Evolutionary conservation across 2,329 filamentous ascomycete genomes (phyloP), one percentile per base, ranked within the genome.

Genomic region (Microdochium paspali): DNA sequence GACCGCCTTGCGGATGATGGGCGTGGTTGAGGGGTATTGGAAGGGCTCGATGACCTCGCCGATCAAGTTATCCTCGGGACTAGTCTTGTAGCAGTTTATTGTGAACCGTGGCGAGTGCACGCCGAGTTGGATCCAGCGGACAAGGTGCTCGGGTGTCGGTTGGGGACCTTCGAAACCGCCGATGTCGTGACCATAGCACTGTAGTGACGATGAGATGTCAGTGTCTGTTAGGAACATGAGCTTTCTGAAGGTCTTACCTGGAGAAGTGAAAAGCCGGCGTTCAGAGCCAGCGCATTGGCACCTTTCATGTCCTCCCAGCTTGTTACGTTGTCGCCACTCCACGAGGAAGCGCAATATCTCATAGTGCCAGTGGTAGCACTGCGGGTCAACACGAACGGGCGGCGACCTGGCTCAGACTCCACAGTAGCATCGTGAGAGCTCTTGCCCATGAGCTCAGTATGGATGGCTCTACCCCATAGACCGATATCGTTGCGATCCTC

Each of bases 61-160:
- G 23, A 85, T 72, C 0, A 71, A 70, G 55, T 82, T 87, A 61
- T 87, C 80, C 1, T 75, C 67, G 0, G 77, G 73, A 0, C 75
- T 77, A 0, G 85, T 88, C 66, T 88, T 88, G 75, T 84, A 87
- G 63, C 84, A 88, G 63, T 88, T 88, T 67, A 87, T 87, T 10
- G 84, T 81, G 55, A 88, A 87, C 0, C 84, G 79, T 0, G 80
- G 75, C 1, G 82, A 84, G 64, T 87, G 77, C 50, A 81, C 77
- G 5, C 84, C 85, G 2, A 85, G 72, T 57, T 88, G 85, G 12
- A 87, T 72, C 85, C 85, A 89, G 25, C 84, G 78, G 2, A 87
- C 75, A 0, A 88, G 72, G 2, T 87, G 72, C 56, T 88, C 85
- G 0, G 84, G 82, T 0, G 76, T 76, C 0, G 85, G 85, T 56